Evolutionary conservation across 148 eudicot species (phyloP).

Genomic region (Dianthus caryophyllus): DNA sequence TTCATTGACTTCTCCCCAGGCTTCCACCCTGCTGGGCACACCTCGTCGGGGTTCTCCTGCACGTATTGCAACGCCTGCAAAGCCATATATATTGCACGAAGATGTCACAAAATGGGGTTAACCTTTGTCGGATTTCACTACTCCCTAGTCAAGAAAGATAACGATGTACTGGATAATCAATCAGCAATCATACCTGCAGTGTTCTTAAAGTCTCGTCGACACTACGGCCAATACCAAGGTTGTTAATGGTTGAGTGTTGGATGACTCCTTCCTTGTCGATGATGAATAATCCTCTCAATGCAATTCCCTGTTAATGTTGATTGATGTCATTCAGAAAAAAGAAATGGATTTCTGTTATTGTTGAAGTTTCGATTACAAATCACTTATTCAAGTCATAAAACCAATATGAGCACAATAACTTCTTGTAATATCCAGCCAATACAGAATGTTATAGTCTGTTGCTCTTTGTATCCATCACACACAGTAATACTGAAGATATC

Average conservation of each 20-base stretch:
- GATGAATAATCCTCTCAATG: slow-evolving; percentile 91
- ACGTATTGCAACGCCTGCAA: slow-evolving; percentile 84
- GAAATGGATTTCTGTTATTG: background rate
- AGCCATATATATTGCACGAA: background rate
- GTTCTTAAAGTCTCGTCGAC: slow-evolving; percentile 95
- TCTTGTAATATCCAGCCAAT: background rate
- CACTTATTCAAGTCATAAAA: background rate
- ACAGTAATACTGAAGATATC: too few species aligned
- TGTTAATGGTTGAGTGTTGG: slow-evolving; percentile 96
- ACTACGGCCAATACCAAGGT: slow-evolving; percentile 85
- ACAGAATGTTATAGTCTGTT: background rate
- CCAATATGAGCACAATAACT: background rate
- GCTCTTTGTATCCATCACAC: background rate
- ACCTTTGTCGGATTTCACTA: background rate
- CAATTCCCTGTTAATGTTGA: slow-evolving; percentile 64
- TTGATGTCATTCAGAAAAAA: background rate
- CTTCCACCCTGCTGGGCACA: slow-evolving; percentile 98
- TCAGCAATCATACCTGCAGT: slow-evolving; percentile 64
- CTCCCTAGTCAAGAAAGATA: too few species aligned
- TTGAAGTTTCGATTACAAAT: background rate
- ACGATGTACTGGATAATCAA: too few species aligned
- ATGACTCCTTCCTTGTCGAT: slow-evolving; percentile 97
- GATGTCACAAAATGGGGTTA: background rate
- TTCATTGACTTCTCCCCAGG: slow-evolving; percentile 95
- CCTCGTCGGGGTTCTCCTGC: slow-evolving; percentile 92